Evolutionary conservation across 2,329 filamentous ascomycete genomes (phyloP).

Genomic region (Penicillium sp.): DNA sequence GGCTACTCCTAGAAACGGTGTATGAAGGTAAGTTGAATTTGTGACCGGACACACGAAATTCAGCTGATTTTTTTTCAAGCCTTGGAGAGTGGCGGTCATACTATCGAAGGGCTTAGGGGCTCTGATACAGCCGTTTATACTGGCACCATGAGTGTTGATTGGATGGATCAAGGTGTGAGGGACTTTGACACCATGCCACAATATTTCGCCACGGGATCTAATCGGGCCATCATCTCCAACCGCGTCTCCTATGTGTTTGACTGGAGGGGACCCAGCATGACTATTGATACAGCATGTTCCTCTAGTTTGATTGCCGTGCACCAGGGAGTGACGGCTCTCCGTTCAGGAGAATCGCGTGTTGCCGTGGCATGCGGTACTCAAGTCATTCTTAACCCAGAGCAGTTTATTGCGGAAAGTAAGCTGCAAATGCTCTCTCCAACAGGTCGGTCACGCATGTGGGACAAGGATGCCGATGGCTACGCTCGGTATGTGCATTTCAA

Average conservation of each 20-base stretch:
- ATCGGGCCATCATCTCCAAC: constrained; percentile 36
- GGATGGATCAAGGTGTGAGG: constrained; percentile 13
- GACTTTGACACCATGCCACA: constrained; percentile 16
- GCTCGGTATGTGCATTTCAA: constrained; percentile 31
- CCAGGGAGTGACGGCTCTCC: constrained; percentile 27
- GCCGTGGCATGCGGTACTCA: constrained; percentile 23
- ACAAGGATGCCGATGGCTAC: constrained; percentile 44
- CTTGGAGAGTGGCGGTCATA: constrained; percentile 19
- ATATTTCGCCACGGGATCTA: constrained; percentile 14
- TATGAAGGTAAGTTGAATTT: not conserved
- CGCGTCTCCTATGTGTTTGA: constrained; percentile 39
- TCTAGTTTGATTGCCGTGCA: constrained; percentile 37
- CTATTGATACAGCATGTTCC: constrained; percentile 47
- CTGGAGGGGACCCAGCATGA: constrained; percentile 38
- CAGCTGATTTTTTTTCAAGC: constrained; percentile 34
- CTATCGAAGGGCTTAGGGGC: constrained; percentile 19
- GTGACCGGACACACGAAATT: no score
- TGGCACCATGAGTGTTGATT: constrained; percentile 23
- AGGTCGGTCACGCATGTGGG: constrained; percentile 50
- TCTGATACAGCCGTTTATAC: constrained; percentile 25
- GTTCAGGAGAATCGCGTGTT: constrained; percentile 23
- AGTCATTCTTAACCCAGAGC: constrained; percentile 26
- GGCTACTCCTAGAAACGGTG: constrained; percentile 28
- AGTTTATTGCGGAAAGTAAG: constrained; percentile 30
- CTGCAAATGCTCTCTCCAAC: constrained; percentile 49